phyloP scores from a whole-genome alignment of 2,329 filamentous ascomycete genomes.

The Diaporthe amygdali region DNA sequence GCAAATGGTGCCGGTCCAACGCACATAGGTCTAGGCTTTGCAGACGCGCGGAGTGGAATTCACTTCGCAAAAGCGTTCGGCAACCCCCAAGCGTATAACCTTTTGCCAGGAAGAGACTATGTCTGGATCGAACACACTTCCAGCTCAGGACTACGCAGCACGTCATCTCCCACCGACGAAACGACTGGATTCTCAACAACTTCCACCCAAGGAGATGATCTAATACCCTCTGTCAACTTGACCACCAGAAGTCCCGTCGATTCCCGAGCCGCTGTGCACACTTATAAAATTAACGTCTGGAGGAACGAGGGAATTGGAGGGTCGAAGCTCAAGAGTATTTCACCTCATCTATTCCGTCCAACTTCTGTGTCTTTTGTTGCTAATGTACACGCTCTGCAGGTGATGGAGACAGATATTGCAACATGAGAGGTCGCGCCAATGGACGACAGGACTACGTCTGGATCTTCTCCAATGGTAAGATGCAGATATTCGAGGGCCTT shows the following conservation, averaged over 20 bases:
- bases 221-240: background rate
- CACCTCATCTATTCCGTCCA: background rate
- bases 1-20: conserved; percentile 24
- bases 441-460: conserved; percentile 22
- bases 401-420: conserved; percentile 23
- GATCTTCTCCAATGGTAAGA: conserved; percentile 13
- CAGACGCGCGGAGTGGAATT: background rate
- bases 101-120: background rate
- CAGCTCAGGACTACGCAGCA: background rate
- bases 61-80: background rate
- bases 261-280: background rate
- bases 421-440: conserved; percentile 17
- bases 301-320: background rate
- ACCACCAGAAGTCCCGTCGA: background rate
- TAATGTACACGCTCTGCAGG: background rate
- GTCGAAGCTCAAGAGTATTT: background rate
- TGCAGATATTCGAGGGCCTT: conserved; percentile 13
- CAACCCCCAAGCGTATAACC: background rate
- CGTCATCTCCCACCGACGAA: background rate
- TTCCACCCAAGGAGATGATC: background rate
- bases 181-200: background rate
- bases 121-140: background rate
- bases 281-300: background rate
- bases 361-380: background rate
- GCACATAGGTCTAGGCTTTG: conserved; percentile 16